phyloP scores from a whole-genome alignment of 1,284 basidiomycete genomes.

The Neonothopanus nambi region DNA sequence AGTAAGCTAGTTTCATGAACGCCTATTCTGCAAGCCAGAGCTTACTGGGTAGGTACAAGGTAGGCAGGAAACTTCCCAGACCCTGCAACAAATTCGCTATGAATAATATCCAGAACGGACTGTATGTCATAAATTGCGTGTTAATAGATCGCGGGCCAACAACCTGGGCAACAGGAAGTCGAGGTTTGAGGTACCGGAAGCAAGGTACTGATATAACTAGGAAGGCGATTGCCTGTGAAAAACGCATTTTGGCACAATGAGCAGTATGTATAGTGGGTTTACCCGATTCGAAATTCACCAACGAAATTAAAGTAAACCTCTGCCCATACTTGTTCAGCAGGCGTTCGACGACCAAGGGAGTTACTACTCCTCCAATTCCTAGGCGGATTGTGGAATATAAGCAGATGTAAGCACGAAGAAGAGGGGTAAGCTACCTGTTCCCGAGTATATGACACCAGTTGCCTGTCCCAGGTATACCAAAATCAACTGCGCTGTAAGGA shows the following conservation, averaged over 20 bases:
- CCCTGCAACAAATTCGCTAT: constrained; percentile 14
- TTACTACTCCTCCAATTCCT: constrained; percentile 14
- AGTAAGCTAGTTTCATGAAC: not conserved
- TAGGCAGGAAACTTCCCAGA: constrained; percentile 16
- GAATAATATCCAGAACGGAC: constrained; percentile 14
- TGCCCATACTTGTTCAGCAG: constrained; percentile 12
- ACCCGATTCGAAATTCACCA: constrained; percentile 4
- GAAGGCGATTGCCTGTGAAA: constrained; percentile 10
- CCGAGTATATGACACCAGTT: constrained; percentile 15
- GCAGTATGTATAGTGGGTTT: too few relatives aligned
- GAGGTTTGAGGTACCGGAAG: constrained; percentile 14
- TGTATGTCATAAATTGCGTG: constrained; percentile 5
- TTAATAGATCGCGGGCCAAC: constrained; percentile 12
- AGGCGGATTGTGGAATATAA: not conserved
- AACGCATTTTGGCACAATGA: not conserved
- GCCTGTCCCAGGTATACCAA: constrained; percentile 10
- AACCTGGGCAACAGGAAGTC: constrained; percentile 13
- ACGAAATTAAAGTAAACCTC: constrained; percentile 9
- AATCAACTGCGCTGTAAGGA: not conserved
- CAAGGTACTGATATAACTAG: constrained; percentile 7
- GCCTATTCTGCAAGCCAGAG: not conserved
- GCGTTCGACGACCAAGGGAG: constrained; percentile 11
- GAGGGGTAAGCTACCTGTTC: constrained; percentile 7
- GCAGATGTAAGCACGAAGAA: not conserved
- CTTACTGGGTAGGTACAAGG: constrained; percentile 16